phyloP scores from a whole-genome alignment of 2,329 filamentous ascomycete species.

The Colletotrichum paranaense region DNA sequence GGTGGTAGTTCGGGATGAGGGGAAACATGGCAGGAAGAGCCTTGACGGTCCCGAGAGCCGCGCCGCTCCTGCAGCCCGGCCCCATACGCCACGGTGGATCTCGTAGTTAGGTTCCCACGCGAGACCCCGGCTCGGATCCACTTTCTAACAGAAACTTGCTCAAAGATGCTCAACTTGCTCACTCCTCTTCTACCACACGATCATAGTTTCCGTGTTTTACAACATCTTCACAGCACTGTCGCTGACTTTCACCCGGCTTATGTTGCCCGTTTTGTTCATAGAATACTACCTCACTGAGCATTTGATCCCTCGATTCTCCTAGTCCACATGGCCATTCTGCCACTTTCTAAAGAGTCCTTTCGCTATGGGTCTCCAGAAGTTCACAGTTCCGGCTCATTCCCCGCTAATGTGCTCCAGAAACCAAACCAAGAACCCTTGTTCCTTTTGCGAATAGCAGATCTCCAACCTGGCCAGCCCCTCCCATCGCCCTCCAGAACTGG shows the following conservation, averaged over 20 bases:
- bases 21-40: background rate
- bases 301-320: background rate
- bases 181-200: background rate
- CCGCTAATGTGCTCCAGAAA: background rate
- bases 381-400: background rate
- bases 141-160: constrained; percentile 46
- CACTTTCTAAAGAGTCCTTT: background rate
- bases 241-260: no score
- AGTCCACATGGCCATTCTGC: background rate
- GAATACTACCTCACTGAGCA: no score
- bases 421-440: background rate
- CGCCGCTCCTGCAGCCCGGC: constrained; percentile 5
- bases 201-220: background rate
- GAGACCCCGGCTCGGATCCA: background rate
- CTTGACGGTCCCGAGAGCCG: constrained; percentile 17
- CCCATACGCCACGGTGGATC: background rate
- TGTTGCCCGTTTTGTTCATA: no score
- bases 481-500: background rate
- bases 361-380: background rate
- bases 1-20: background rate
- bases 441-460: background rate
- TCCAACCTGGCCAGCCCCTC: background rate
- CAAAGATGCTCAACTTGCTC: constrained; percentile 48
- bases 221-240: background rate
- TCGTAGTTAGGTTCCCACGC: background rate